Evolutionary conservation across 371 early-diverging fungal species (phyloP).

Genomic region (Mortierella sp.): DNA sequence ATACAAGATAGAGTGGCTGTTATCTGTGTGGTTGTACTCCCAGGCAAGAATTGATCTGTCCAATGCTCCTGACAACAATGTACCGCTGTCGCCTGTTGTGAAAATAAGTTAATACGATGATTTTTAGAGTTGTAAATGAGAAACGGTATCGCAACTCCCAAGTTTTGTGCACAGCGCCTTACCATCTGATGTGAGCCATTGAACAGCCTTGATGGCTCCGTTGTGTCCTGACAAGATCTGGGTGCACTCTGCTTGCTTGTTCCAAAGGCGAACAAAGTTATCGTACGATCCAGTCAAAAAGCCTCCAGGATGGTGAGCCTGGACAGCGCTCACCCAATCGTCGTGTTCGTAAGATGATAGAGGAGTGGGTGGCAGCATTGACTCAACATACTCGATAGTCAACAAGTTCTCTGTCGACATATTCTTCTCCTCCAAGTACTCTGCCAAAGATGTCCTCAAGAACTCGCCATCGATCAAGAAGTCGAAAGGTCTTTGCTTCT

Average conservation of each 20-base stretch:
- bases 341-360: slow-evolving; percentile 86
- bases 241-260: slow-evolving; percentile 78
- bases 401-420: slow-evolving; percentile 91
- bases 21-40: slow-evolving; percentile 54
- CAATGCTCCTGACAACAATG: slow-evolving; percentile 62
- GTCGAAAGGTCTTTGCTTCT: slow-evolving; percentile 89
- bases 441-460: slow-evolving; percentile 79
- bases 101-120: background rate
- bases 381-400: slow-evolving; percentile 92
- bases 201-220: slow-evolving; percentile 81
- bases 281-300: slow-evolving; percentile 91
- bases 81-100: slow-evolving; percentile 44
- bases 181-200: slow-evolving; percentile 62
- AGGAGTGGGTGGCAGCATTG: slow-evolving; percentile 87
- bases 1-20: slow-evolving; percentile 63
- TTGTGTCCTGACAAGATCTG: slow-evolving; percentile 77
- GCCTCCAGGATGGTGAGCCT: slow-evolving; percentile 55
- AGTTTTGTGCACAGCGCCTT: background rate
- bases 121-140: background rate
- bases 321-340: slow-evolving; percentile 93
- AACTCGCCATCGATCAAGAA: slow-evolving; percentile 93
- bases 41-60: slow-evolving; percentile 65
- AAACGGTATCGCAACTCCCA: background rate
- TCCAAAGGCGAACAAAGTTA: slow-evolving; percentile 86
- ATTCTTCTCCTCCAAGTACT: slow-evolving; percentile 75